Evolutionary conservation across 2,329 filamentous ascomycete species (phyloP).

Genomic region (Exophiala bonariae): DNA sequence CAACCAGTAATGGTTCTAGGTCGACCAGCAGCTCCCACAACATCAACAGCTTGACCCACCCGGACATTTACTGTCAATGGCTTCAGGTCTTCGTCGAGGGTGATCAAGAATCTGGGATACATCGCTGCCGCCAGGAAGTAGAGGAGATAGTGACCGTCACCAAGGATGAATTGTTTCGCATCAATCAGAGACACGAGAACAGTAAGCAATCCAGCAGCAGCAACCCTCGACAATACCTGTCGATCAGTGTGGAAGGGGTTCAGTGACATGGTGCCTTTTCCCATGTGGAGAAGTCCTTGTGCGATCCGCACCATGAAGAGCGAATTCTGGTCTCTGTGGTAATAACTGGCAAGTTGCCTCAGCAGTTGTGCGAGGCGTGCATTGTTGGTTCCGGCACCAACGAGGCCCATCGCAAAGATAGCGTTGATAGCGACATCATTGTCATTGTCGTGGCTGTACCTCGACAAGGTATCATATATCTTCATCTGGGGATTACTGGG

Average conservation of each 20-base stretch:
- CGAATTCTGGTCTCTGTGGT: constrained; percentile 92
- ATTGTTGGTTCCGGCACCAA: constrained; percentile 97
- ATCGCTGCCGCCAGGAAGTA: constrained; percentile 97
- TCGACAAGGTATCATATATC: constrained; percentile 95
- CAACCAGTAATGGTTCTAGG: constrained; percentile 99
- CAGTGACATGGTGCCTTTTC: constrained; percentile 93
- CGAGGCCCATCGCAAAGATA: constrained; percentile 97
- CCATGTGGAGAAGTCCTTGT: constrained; percentile 96
- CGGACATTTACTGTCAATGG: constrained; percentile 94
- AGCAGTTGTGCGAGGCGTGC: constrained; percentile 92
- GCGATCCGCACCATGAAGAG: constrained; percentile 99
- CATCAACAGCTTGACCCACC: constrained; percentile 96
- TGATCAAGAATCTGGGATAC: constrained; percentile 94
- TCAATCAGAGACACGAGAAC: constrained; percentile 94
- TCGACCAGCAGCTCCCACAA: constrained; percentile 92
- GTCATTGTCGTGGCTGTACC: constrained; percentile 98
- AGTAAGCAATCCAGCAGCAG: constrained; percentile 82
- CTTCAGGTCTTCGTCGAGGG: constrained; percentile 90
- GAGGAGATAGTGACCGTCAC: constrained; percentile 82
- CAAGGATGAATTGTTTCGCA: constrained; percentile 78
- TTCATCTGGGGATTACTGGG: constrained; percentile 99
- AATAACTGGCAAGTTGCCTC: constrained; percentile 94
- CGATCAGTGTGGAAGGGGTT: constrained; percentile 99
- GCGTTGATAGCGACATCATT: constrained; percentile 97
- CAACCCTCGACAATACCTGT: constrained; percentile 88